These are phyloP conservation scores for Emydomyces testavorans DNA, from an alignment of 2,329 filamentous ascomycete species.

Conservation along the genomic window DNA sequence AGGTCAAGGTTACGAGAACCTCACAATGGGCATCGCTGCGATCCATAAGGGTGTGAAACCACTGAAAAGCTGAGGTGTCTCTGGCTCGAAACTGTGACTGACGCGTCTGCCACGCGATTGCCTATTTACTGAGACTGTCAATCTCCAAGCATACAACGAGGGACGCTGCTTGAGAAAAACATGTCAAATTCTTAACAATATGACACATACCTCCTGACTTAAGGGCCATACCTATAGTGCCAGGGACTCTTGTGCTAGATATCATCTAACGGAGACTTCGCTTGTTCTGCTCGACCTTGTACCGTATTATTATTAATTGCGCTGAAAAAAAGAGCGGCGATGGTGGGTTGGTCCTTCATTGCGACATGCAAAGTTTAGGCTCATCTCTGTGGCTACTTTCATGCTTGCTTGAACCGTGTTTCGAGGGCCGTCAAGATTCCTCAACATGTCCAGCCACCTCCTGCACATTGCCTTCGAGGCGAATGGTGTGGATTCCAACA, in stretches of 20 bases:
- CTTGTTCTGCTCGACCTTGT: background rate
- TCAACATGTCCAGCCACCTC: too few relatives aligned
- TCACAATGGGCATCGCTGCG: conserved; percentile 84
- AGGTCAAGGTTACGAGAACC: conserved; percentile 72
- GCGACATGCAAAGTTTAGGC: background rate
- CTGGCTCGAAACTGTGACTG: background rate
- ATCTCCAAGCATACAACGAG: background rate
- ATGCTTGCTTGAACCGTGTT: too few relatives aligned
- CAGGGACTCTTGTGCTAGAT: background rate
- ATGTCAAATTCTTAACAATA: background rate
- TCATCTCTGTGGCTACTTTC: too few relatives aligned
- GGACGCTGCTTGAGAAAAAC: background rate
- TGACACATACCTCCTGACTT: background rate
- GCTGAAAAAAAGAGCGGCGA: too few relatives aligned
- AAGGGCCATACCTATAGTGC: background rate
- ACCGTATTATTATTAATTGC: conserved; percentile 1
- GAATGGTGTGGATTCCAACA: too few relatives aligned
- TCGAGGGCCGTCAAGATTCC: too few relatives aligned
- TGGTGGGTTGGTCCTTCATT: background rate
- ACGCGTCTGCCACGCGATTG: background rate
- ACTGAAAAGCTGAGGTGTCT: conserved; percentile 10
- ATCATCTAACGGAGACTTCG: background rate
- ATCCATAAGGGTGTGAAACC: conserved; percentile 96
- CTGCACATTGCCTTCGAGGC: too few relatives aligned
- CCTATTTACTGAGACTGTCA: background rate